phyloP scores from a whole-genome alignment of 140 eudicot species.

The Flaveria floridana region DNA sequence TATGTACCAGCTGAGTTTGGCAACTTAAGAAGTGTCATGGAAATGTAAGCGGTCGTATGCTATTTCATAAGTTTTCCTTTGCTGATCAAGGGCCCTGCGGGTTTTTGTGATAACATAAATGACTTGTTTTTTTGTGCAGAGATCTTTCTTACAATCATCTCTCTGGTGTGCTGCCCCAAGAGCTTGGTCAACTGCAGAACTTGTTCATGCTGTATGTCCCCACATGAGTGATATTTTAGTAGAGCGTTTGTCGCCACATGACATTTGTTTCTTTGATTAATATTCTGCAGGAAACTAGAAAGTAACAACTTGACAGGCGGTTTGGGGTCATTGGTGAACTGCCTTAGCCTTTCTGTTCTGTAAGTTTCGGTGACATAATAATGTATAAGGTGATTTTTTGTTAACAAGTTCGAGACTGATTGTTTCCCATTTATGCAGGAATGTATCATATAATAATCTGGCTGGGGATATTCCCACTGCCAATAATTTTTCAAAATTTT shows the following conservation, averaged over 20 bases:
- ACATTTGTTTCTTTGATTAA: conserved; percentile 16
- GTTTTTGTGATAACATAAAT: background rate
- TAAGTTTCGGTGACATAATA: conserved; percentile 37
- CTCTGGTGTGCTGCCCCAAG: conserved; percentile 76
- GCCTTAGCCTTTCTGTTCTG: conserved; percentile 78
- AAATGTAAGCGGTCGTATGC: conserved; percentile 51
- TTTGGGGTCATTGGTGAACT: conserved; percentile 62
- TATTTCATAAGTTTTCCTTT: background rate
- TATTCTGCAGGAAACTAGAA: conserved; percentile 61
- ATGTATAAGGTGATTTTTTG: background rate
- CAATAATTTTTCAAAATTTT: conserved; percentile 81
- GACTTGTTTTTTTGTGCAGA: conserved; percentile 32
- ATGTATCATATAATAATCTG: conserved; percentile 81
- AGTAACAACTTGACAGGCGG: conserved; percentile 88
- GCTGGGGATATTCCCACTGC: conserved; percentile 74
- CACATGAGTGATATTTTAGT: background rate
- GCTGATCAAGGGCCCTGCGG: background rate
- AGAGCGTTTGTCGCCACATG: background rate
- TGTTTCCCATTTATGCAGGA: conserved; percentile 42
- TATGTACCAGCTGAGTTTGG: conserved; percentile 87
- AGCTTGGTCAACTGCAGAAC: conserved; percentile 89
- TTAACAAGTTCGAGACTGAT: background rate
- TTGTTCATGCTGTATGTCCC: conserved; percentile 71
- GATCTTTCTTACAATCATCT: conserved; percentile 82
- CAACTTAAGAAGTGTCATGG: conserved; percentile 81